phyloP scores from a whole-genome alignment of 164 flowering plant genomes.

The Litsea cubeba region DNA sequence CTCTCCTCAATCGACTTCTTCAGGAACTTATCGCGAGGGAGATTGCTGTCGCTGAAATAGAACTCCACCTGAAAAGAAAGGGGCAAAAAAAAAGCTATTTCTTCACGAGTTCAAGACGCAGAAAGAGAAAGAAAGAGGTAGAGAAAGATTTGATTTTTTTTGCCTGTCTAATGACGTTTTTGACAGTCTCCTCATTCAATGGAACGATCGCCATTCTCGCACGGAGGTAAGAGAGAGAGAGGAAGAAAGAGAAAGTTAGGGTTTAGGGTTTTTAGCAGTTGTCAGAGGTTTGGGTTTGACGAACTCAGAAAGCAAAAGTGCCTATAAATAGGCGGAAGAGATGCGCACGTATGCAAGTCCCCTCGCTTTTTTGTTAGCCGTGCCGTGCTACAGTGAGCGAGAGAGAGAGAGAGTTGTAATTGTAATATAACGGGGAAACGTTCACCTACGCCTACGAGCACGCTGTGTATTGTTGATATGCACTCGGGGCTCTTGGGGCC shows the following conservation, averaged over 20 bases:
- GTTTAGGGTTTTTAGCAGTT: slow-evolving; percentile 4
- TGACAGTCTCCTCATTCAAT: slow-evolving; percentile 56
- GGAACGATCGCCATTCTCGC: slow-evolving; percentile 46
- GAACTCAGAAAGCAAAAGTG: neutral
- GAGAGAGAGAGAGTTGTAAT: neutral
- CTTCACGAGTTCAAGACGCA: neutral
- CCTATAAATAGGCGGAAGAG: neutral
- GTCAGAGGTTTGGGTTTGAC: neutral
- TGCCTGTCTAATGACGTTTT: slow-evolving; percentile 87
- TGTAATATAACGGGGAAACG: neutral
- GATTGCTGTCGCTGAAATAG: slow-evolving; percentile 93
- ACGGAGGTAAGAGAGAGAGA: neutral
- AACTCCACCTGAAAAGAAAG: slow-evolving; percentile 66
- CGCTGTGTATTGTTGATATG: too few species aligned
- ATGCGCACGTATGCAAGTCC: too few species aligned
- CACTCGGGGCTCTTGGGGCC: too few species aligned
- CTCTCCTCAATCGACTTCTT: slow-evolving; percentile 52
- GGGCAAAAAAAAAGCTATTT: neutral
- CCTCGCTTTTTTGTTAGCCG: too few species aligned
- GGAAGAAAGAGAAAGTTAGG: slow-evolving; percentile 5
- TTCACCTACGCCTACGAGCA: too few species aligned
- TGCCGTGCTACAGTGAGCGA: too few species aligned
- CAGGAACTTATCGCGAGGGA: slow-evolving; percentile 73
- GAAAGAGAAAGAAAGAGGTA: neutral
- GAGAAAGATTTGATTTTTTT: neutral